A percentile compares a stretch with the other conserved stretches of the same genome.
Evolutionary conservation across 169 alveolate species (phyloP).

Genomic region (Cryptosporidium andersoni): DNA sequence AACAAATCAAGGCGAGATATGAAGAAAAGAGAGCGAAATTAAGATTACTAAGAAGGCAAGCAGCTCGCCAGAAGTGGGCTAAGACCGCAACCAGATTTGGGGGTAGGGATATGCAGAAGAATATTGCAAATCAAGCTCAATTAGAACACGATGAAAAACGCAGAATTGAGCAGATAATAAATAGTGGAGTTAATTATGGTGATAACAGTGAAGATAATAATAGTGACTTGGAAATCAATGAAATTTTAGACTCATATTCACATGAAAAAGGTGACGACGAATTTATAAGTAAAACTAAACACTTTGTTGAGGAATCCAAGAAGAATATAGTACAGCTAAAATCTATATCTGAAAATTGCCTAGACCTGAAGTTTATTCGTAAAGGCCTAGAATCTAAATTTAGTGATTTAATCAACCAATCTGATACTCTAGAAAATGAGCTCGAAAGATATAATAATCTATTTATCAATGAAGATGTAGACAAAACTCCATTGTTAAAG

Average conservation of each 20-base stretch:
- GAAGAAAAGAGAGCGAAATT: conserved; percentile 78
- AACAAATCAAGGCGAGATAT: conserved; percentile 73
- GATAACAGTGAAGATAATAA: background rate
- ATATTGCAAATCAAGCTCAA: conserved; percentile 76
- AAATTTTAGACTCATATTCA: too few relatives aligned
- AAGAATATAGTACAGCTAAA: conserved; percentile 13
- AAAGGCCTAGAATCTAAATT: conserved; percentile 14
- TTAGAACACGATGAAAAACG: conserved; percentile 72
- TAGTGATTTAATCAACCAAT: background rate
- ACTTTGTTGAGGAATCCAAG: conserved; percentile 1
- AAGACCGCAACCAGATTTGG: conserved; percentile 81
- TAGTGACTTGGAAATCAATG: background rate
- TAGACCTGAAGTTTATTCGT: conserved; percentile 47
- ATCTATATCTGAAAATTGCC: background rate
- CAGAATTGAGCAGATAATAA: conserved; percentile 55
- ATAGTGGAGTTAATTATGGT: conserved; percentile 1
- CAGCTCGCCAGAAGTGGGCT: conserved; percentile 82
- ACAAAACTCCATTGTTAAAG: too few relatives aligned
- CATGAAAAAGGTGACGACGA: background rate
- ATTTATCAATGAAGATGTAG: background rate
- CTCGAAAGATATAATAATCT: background rate
- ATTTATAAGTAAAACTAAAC: background rate
- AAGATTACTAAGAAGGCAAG: conserved; percentile 75
- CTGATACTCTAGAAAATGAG: conserved; percentile 21
- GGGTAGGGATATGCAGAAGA: conserved; percentile 77